Conservation (phyloP, 768 basidiomycete genomes). For the Tricholoma flavovirens region DNA sequence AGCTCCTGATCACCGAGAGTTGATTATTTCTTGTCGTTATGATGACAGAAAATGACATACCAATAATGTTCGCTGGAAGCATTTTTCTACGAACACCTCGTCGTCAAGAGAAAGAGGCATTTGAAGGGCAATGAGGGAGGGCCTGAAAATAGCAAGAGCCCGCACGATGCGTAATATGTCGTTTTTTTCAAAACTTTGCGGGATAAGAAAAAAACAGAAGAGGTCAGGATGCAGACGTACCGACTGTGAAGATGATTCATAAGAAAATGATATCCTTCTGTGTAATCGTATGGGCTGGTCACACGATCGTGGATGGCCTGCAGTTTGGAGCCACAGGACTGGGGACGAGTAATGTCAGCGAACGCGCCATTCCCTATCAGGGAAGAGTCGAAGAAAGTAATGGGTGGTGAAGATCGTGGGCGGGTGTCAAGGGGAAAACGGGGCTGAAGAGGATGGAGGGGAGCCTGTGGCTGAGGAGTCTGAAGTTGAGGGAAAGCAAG, state of each 20-base stretch:
- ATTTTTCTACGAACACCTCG: slow-evolving; percentile 93
- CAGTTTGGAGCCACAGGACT: slow-evolving; percentile 32
- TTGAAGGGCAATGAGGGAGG: slow-evolving; percentile 95
- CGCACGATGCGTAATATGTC: slow-evolving; percentile 93
- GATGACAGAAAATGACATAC: slow-evolving; percentile 38
- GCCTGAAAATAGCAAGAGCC: slow-evolving; percentile 89
- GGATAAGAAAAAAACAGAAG: slow-evolving; percentile 15
- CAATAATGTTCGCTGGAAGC: slow-evolving; percentile 89
- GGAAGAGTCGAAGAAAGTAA: slow-evolving; percentile 25
- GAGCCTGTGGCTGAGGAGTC: slow-evolving; percentile 20
- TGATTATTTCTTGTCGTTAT: slow-evolving; percentile 5
- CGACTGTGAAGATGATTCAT: slow-evolving; percentile 88
- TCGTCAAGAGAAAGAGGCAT: slow-evolving; percentile 97
- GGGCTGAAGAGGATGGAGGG: slow-evolving; percentile 43
- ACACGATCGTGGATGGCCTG: slow-evolving; percentile 63
- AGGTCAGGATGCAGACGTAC: slow-evolving; percentile 44
- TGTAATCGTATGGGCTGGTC: slow-evolving; percentile 85
- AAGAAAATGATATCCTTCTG: slow-evolving; percentile 92
- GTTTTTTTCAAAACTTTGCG: slow-evolving; percentile 86
- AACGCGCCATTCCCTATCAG: slow-evolving; percentile 25
- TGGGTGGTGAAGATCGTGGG: slow-evolving; percentile 34
- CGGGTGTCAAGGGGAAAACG: slow-evolving; percentile 46
- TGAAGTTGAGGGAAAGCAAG: slow-evolving; percentile 30
- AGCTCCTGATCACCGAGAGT: slow-evolving; percentile 58
- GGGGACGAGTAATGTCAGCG: slow-evolving; percentile 8